Percentiles rank a stretch among this genome's conserved stretches.
Conservation (phyloP, 139 green algal species). For the Gonium pectorale region DNA sequence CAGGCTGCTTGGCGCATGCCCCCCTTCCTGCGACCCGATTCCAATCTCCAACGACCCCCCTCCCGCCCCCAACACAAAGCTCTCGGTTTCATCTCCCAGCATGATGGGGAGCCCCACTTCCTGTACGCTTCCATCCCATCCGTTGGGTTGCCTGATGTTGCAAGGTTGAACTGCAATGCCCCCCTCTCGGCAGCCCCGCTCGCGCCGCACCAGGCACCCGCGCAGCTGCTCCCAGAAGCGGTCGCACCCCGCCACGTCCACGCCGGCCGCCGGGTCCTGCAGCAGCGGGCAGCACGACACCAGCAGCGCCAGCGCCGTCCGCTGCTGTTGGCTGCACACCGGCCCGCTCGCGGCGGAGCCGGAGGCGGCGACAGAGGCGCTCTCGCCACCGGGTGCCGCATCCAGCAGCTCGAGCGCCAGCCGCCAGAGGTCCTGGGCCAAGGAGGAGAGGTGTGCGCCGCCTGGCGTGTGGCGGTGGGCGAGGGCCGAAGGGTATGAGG, state of each 20-base stretch:
- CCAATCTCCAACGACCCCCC: no score
- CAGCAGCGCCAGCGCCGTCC: conserved; percentile 44
- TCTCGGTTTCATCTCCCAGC: no score
- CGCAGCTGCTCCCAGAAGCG: conserved; percentile 51
- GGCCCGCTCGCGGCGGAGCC: background rate
- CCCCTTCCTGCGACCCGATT: no score
- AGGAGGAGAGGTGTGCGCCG: background rate
- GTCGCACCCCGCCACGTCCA: background rate
- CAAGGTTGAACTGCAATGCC: no score
- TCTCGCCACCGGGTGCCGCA: background rate
- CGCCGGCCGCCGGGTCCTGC: conserved; percentile 6
- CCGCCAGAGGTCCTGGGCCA: background rate
- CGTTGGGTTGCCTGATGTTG: no score
- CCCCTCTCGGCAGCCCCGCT: no score
- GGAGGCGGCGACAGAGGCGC: background rate
- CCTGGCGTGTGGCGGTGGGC: no score
- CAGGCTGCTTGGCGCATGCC: no score
- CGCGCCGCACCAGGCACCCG: conserved; percentile 47
- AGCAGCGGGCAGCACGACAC: conserved; percentile 22
- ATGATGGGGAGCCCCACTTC: no score
- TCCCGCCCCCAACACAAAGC: no score
- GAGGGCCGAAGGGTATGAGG: no score
- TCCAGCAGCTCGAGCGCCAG: conserved; percentile 18
- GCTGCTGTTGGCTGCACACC: background rate
- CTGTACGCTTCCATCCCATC: no score